These are phyloP conservation scores for Blastobotrys buckinghamii DNA, from an alignment of 1,139 yeast species.

Conservation along the genomic window DNA sequence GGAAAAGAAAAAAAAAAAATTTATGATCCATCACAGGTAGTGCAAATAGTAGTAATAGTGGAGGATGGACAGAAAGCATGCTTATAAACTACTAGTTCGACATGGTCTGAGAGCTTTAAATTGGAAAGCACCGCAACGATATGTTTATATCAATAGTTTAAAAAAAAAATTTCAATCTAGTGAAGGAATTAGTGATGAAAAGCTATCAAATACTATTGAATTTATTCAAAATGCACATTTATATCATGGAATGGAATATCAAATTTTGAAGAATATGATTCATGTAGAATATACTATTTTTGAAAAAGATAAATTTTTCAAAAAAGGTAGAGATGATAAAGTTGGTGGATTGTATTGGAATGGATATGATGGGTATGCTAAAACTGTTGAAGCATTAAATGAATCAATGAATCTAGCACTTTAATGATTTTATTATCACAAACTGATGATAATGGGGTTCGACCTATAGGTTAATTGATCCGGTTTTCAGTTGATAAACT, in stretches of 20 bases:
- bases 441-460: no score
- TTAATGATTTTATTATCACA: neutral
- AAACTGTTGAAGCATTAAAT: conserved; percentile 12
- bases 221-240: conserved; percentile 16
- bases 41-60: no score
- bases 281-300: conserved; percentile 12
- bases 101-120: conserved; percentile 18
- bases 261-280: conserved; percentile 7
- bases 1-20: no score
- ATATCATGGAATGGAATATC: conserved; percentile 10
- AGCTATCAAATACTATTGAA: conserved; percentile 12
- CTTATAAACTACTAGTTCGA: conserved; percentile 17
- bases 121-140: conserved; percentile 12
- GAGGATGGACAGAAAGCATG: conserved; percentile 2
- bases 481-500: no score
- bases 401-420: conserved; percentile 12
- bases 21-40: no score
- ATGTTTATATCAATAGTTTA: conserved; percentile 14
- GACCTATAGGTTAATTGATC: no score
- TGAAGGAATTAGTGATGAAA: neutral
- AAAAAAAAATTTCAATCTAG: neutral
- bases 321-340: neutral
- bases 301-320: neutral
- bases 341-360: neutral
- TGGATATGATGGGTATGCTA: conserved; percentile 2